These are phyloP conservation scores for Crotalaria pallida DNA, from an alignment of 306 rosid genomes.

Conservation along the genomic window DNA sequence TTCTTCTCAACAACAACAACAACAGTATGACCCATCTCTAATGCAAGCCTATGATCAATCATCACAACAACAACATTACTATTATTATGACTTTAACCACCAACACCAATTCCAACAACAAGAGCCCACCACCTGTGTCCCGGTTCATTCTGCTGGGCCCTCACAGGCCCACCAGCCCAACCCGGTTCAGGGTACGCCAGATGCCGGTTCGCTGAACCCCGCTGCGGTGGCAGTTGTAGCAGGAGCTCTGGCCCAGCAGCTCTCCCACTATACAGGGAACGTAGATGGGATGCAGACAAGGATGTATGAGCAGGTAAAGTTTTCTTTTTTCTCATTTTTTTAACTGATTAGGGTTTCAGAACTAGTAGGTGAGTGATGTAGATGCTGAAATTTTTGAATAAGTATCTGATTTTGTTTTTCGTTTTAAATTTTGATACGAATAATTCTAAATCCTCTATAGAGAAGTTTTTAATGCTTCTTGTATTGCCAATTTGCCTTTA, in stretches of 20 bases:
- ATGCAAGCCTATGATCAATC: constrained; percentile 38
- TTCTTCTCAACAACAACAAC: constrained; percentile 9
- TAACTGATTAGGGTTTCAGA: not conserved
- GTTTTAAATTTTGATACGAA: too few relatives aligned
- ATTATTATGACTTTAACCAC: constrained; percentile 26
- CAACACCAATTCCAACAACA: constrained; percentile 28
- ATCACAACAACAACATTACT: constrained; percentile 26
- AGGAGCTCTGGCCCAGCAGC: not conserved
- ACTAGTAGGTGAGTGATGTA: not conserved
- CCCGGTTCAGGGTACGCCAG: not conserved
- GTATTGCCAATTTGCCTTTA: too few relatives aligned
- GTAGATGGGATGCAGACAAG: not conserved
- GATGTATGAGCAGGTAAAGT: not conserved
- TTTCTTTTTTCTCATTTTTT: not conserved
- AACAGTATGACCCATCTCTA: constrained; percentile 33
- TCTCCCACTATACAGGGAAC: not conserved
- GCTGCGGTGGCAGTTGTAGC: not conserved
- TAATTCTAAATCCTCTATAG: too few relatives aligned
- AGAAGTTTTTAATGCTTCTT: too few relatives aligned
- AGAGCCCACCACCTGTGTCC: constrained; percentile 13
- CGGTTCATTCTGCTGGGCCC: not conserved
- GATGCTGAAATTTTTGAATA: not conserved
- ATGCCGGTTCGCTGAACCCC: not conserved
- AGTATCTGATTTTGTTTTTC: not conserved
- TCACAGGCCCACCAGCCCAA: not conserved